Evolutionary conservation across 768 basidiomycete genomes (phyloP).

Genomic region (Pleurotus citrinopileatus): DNA sequence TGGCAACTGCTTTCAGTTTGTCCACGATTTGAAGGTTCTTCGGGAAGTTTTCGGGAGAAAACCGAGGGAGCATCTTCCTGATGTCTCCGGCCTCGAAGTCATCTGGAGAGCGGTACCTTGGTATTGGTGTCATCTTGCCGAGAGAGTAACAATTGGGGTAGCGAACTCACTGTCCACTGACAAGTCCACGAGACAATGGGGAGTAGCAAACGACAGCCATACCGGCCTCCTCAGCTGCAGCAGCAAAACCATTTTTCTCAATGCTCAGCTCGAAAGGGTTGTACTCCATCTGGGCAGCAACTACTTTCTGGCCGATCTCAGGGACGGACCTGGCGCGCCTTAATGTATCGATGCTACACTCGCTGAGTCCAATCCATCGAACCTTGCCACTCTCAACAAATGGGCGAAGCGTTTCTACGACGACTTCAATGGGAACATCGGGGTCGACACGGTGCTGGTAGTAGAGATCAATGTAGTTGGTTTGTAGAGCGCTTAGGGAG

Average conservation of each 20-base stretch:
- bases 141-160: no score
- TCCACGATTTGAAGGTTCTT: conserved; percentile 35
- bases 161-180: conserved; percentile 27
- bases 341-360: conserved; percentile 24
- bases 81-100: conserved; percentile 34
- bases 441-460: conserved; percentile 33
- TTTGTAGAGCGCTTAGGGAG: conserved; percentile 16
- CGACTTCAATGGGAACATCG: conserved; percentile 27
- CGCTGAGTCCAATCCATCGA: conserved; percentile 29
- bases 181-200: conserved; percentile 32
- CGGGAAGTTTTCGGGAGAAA: conserved; percentile 40
- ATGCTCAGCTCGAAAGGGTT: conserved; percentile 20
- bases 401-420: conserved; percentile 28
- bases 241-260: conserved; percentile 27
- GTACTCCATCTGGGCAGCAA: conserved; percentile 30
- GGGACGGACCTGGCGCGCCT: conserved; percentile 26
- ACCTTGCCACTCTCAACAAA: conserved; percentile 29
- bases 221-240: conserved; percentile 24
- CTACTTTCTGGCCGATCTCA: conserved; percentile 21
- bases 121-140: conserved; percentile 11
- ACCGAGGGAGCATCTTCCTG: conserved; percentile 26
- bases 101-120: conserved; percentile 26
- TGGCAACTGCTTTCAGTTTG: conserved; percentile 26
- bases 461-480: conserved; percentile 37
- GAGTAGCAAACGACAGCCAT: conserved; percentile 28